These are phyloP conservation scores for Thraustochytrium striatum DNA, from an alignment of 352 stramenopile species.

Conservation along the genomic window DNA sequence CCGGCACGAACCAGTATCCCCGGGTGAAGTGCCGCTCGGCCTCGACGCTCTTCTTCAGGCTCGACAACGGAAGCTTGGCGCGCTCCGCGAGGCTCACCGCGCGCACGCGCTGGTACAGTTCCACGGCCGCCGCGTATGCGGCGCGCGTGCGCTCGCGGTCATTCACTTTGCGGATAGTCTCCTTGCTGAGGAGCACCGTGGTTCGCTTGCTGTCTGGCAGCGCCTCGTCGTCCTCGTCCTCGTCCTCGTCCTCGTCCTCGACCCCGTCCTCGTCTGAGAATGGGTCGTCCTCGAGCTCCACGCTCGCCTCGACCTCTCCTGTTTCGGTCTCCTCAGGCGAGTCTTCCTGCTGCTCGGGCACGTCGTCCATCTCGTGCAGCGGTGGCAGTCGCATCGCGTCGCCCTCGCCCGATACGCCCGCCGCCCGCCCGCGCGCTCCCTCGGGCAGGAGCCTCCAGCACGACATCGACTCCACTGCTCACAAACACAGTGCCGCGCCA, in stretches of 20 bases:
- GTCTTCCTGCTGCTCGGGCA: neutral
- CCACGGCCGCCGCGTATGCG: neutral
- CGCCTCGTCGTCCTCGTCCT: neutral
- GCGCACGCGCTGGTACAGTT: conserved; percentile 1
- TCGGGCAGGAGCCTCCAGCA: too few relatives aligned
- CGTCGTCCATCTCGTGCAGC: neutral
- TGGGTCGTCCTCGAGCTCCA: neutral
- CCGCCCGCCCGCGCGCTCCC: too few relatives aligned
- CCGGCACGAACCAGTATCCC: conserved; percentile 2
- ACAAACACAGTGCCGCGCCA: too few relatives aligned
- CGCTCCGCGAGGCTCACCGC: neutral
- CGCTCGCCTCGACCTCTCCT: neutral
- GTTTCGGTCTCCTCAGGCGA: neutral
- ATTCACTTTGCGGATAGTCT: neutral
- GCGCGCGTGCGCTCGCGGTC: neutral
- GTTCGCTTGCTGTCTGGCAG: neutral
- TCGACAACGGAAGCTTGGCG: neutral
- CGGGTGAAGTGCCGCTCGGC: conserved; percentile 22
- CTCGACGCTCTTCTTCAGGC: neutral
- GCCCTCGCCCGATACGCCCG: too few relatives aligned
- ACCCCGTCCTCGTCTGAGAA: neutral
- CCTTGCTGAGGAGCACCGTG: conserved; percentile 1
- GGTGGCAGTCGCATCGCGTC: too few relatives aligned
- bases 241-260: neutral
- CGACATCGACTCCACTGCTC: too few relatives aligned